phyloP scores from a whole-genome alignment of 2,329 filamentous ascomycete genomes.

The Sclerotinia sclerotiorum region DNA sequence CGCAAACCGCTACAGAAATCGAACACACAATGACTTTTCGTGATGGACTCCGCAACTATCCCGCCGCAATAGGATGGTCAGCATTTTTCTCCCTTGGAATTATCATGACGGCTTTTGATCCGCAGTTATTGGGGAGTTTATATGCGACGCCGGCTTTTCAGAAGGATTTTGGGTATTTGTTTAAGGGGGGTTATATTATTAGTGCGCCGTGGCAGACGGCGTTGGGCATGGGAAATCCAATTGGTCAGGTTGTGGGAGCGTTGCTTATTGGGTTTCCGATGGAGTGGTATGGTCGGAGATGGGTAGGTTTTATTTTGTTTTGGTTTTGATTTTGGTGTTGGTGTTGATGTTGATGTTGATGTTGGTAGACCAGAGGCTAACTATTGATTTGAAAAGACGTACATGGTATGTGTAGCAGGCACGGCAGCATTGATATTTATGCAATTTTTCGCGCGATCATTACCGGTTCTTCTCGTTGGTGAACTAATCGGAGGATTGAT shows the following conservation, averaged over 20 bases:
- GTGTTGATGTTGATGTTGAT: background rate
- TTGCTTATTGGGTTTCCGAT: conserved; percentile 48
- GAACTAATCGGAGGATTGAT: conserved; percentile 46
- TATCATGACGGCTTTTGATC: conserved; percentile 35
- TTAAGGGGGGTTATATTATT: conserved; percentile 31
- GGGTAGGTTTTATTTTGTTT: conserved; percentile 21
- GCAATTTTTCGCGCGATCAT: conserved; percentile 31
- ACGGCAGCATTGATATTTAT: conserved; percentile 29
- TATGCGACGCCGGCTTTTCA: conserved; percentile 36
- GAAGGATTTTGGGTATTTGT: conserved; percentile 28
- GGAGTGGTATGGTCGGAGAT: conserved; percentile 32
- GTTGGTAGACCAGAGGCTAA: background rate
- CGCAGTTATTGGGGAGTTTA: conserved; percentile 32
- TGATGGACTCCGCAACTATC: conserved; percentile 31
- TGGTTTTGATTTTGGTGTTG: background rate
- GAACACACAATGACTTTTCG: conserved; percentile 32
- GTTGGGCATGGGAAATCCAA: conserved; percentile 34
- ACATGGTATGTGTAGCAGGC: conserved; percentile 24
- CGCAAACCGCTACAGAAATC: conserved; percentile 26
- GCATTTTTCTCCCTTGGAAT: conserved; percentile 34
- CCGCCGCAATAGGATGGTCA: conserved; percentile 32
- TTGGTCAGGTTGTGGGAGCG: conserved; percentile 41
- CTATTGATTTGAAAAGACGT: conserved; percentile 22
- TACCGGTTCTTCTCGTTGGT: conserved; percentile 27
- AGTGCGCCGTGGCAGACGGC: conserved; percentile 36